Conservation (phyloP, 1,139 yeast genomes). For the Debaryomyces coudertii region DNA sequence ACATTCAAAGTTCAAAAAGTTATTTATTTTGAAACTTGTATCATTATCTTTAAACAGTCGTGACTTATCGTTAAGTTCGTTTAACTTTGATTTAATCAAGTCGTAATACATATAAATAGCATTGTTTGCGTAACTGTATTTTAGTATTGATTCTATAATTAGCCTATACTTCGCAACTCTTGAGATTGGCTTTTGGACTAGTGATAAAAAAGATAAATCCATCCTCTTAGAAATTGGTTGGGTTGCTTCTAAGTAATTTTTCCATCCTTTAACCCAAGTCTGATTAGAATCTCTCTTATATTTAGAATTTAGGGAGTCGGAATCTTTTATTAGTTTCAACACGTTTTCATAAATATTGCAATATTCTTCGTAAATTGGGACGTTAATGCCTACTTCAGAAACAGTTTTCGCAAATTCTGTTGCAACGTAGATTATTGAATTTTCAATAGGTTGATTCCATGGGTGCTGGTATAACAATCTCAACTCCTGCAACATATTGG, state of each 20-base stretch:
- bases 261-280: constrained; percentile 37
- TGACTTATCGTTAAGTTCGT: constrained; percentile 27
- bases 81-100: constrained; percentile 6
- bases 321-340: constrained; percentile 31
- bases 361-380: constrained; percentile 42
- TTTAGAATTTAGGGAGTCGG: constrained; percentile 10
- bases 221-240: constrained; percentile 35
- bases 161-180: constrained; percentile 55
- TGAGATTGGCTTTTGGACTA: constrained; percentile 56
- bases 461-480: constrained; percentile 2
- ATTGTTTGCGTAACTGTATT: constrained; percentile 15
- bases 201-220: constrained; percentile 53
- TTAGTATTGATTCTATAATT: constrained; percentile 40
- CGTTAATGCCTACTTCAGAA: constrained; percentile 16
- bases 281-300: constrained; percentile 10
- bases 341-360: constrained; percentile 46
- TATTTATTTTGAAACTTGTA: constrained; percentile 13
- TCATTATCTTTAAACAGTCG: constrained; percentile 18
- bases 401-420: constrained; percentile 11
- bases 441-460: neutral
- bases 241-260: constrained; percentile 45
- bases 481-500: constrained; percentile 22
- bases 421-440: constrained; percentile 8
- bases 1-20: constrained; percentile 18
- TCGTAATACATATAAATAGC: neutral